phyloP scores from a whole-genome alignment of 805 yeast species.

The Saccharomyces kudriavzevii region DNA sequence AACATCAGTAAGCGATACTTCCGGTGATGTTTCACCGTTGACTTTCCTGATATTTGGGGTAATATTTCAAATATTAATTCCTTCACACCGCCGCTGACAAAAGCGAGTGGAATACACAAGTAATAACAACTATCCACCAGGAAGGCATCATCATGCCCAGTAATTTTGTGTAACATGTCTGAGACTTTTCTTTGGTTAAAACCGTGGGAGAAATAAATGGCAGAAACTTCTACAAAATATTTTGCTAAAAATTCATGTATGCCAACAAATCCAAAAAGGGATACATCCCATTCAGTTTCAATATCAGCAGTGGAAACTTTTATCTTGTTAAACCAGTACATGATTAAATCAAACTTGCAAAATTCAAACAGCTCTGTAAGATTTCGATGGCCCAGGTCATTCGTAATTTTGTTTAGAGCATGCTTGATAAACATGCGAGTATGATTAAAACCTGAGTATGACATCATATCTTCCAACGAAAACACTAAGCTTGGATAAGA shows the following conservation, averaged over 20 bases:
- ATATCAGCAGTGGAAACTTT: background rate
- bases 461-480: conserved; percentile 12
- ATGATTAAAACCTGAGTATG: conserved; percentile 7
- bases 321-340: conserved; percentile 11
- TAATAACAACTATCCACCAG: conserved; percentile 12
- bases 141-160: conserved; percentile 5
- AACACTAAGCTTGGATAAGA: conserved; percentile 19
- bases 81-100: conserved; percentile 6
- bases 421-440: conserved; percentile 14
- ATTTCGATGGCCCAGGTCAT: background rate
- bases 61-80: background rate
- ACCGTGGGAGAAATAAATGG: conserved; percentile 14
- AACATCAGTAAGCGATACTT: conserved; percentile 2
- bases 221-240: conserved; percentile 15
- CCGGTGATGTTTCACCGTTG: conserved; percentile 1
- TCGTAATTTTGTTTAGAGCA: conserved; percentile 7
- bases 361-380: conserved; percentile 14
- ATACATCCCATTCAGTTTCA: conserved; percentile 13
- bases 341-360: conserved; percentile 19
- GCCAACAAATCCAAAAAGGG: conserved; percentile 15
- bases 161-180: conserved; percentile 3
- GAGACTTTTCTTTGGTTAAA: conserved; percentile 3
- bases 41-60: conserved; percentile 6
- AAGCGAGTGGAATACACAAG: conserved; percentile 15
- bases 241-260: conserved; percentile 7